Evolutionary conservation across 2,329 filamentous ascomycete species (phyloP).

Genomic region (Fusarium sp.): DNA sequence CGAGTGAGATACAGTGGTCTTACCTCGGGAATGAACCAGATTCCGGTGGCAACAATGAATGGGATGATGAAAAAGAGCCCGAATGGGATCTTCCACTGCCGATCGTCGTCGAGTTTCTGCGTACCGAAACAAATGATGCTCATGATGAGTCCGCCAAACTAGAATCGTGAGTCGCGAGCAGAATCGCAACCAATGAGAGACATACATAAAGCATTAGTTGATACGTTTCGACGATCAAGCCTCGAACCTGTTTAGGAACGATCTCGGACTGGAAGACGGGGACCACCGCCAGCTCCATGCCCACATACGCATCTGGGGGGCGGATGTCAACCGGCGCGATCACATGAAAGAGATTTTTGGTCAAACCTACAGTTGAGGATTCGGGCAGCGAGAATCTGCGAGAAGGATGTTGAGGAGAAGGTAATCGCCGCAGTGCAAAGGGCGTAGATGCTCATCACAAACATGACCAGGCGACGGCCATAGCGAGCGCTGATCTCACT

Average conservation of each 20-base stretch:
- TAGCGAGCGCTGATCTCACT: conserved; percentile 51
- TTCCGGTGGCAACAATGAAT: conserved; percentile 44
- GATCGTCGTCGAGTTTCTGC: conserved; percentile 45
- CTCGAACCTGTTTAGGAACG: conserved; percentile 47
- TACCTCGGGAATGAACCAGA: conserved; percentile 50
- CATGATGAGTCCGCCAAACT: conserved; percentile 38
- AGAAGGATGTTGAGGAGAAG: conserved; percentile 48
- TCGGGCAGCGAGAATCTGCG: conserved; percentile 54
- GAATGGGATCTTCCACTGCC: conserved; percentile 53
- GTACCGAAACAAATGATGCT: conserved; percentile 49
- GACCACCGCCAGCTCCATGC: conserved; percentile 57
- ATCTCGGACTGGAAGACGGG: conserved; percentile 55
- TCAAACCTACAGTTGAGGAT: conserved; percentile 46
- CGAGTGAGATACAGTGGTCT: background rate
- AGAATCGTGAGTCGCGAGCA: background rate
- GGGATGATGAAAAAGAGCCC: conserved; percentile 54
- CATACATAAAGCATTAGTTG: conserved; percentile 25
- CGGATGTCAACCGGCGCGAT: background rate
- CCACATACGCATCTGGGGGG: conserved; percentile 49
- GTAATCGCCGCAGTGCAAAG: conserved; percentile 51
- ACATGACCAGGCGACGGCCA: conserved; percentile 55
- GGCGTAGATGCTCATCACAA: conserved; percentile 54
- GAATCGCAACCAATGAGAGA: no score
- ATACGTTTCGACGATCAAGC: conserved; percentile 46
- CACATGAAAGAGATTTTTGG: background rate